Conservation (phyloP, 1,139 yeast genomes). For the Kodamaea suecica region DNA sequence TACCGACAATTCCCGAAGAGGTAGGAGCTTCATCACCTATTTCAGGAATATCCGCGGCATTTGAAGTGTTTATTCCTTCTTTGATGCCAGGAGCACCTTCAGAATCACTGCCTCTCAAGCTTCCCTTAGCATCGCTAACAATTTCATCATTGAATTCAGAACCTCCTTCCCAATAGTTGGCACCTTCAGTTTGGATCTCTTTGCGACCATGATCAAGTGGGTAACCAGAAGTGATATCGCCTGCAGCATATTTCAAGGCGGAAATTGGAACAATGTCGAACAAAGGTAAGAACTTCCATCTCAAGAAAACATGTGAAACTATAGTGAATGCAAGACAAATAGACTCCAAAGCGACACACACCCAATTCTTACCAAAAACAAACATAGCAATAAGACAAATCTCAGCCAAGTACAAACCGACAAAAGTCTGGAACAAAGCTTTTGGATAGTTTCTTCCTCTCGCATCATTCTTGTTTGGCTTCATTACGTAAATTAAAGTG, state of each 20-base stretch:
- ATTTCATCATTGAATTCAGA: slow-evolving; percentile 25
- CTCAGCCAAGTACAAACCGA: slow-evolving; percentile 65
- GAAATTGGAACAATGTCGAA: slow-evolving; percentile 73
- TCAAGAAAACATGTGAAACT: slow-evolving; percentile 53
- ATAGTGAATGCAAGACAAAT: slow-evolving; percentile 51
- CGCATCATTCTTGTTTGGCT: slow-evolving; percentile 51
- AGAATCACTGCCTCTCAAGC: slow-evolving; percentile 4
- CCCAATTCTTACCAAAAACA: slow-evolving; percentile 71
- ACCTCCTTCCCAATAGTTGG: slow-evolving; percentile 48
- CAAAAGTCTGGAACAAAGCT: slow-evolving; percentile 63
- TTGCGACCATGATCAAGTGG: slow-evolving; percentile 64
- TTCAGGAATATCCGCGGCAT: slow-evolving; percentile 4
- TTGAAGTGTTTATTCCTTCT: background rate
- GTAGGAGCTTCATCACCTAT: background rate
- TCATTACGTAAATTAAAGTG: slow-evolving; percentile 53
- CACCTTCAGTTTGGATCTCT: slow-evolving; percentile 56
- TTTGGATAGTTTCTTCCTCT: slow-evolving; percentile 67
- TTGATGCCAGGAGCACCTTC: slow-evolving; percentile 21
- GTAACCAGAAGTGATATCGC: slow-evolving; percentile 45
- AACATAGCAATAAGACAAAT: slow-evolving; percentile 64
- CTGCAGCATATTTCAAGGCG: slow-evolving; percentile 59
- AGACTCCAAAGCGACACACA: slow-evolving; percentile 63
- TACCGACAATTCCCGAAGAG: slow-evolving; percentile 1
- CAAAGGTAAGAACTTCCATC: slow-evolving; percentile 56
- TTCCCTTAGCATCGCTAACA: slow-evolving; percentile 10